A percentile compares a stretch with the other conserved stretches of the same genome.
phyloP scores from a whole-genome alignment of 78 protist species.

The Dictyostelium firmibasis region DNA sequence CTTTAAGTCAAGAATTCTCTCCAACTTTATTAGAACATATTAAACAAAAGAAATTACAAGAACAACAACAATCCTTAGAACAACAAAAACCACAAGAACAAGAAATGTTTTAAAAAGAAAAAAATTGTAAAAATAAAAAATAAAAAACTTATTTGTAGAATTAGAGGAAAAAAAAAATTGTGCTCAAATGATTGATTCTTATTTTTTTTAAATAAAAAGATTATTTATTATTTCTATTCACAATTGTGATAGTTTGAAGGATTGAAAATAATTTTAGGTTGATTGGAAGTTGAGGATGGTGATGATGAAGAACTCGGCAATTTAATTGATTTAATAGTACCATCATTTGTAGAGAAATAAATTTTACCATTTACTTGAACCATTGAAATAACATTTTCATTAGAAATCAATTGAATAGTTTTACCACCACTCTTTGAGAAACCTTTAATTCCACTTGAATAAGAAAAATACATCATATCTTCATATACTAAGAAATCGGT shows the following conservation, averaged over 20 bases:
- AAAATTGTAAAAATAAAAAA: neutral
- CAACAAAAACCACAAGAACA: conserved; percentile 10
- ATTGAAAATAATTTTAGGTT: neutral
- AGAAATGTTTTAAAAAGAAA: neutral
- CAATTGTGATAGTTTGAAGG: neutral
- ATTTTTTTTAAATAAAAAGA: too few species aligned
- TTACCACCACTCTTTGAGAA: neutral
- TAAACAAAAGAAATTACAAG: neutral
- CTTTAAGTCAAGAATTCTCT: neutral
- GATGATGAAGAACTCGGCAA: neutral
- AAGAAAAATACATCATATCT: neutral
- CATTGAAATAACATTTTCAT: neutral
- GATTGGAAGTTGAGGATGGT: neutral
- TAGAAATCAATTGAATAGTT: neutral
- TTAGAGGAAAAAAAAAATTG: neutral
- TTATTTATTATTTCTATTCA: too few species aligned
- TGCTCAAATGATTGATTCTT: too few species aligned
- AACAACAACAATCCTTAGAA: neutral
- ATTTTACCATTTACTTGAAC: neutral
- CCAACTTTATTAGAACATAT: neutral
- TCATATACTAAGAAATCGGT: neutral
- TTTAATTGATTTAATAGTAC: neutral
- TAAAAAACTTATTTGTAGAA: neutral
- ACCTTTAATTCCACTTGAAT: neutral
- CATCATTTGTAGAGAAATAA: neutral